These are phyloP conservation scores for Craspedostauros australis DNA, from an alignment of 108 stramenopile species.

Conservation along the genomic window DNA sequence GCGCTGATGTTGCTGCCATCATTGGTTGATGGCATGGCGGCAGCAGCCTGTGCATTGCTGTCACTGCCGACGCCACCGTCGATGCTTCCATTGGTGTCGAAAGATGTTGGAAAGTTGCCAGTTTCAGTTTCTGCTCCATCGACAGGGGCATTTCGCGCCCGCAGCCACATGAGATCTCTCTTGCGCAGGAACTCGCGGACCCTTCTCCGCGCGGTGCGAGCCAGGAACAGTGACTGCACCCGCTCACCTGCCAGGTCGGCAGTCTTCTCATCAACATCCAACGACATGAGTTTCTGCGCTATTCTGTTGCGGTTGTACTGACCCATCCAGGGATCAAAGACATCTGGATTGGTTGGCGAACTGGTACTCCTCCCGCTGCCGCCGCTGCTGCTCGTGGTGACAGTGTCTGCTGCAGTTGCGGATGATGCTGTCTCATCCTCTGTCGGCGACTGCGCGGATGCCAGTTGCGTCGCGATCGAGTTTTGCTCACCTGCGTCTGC, in stretches of 20 bases:
- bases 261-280: conserved; percentile 37
- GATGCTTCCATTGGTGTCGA: neutral
- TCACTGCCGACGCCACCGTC: neutral
- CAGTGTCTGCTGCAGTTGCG: neutral
- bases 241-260: conserved; percentile 45
- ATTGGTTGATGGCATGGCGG: conserved; percentile 7
- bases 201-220: conserved; percentile 47
- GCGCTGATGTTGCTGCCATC: conserved; percentile 10
- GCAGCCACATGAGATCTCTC: conserved; percentile 51
- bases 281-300: conserved; percentile 29
- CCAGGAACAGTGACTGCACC: conserved; percentile 49
- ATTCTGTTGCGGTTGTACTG: conserved; percentile 56
- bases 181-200: conserved; percentile 59
- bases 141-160: too few species aligned
- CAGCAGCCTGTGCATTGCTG: neutral
- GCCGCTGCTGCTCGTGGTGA: neutral
- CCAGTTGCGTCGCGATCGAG: neutral
- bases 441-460: too few species aligned
- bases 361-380: neutral
- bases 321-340: conserved; percentile 29
- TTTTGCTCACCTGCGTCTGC: neutral
- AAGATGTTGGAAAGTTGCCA: neutral
- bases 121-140: neutral
- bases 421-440: neutral
- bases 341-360: neutral